Base-by-base conservation (phyloP, 768 basidiomycete genomes). In the Sarcodon aspratus region DNA sequence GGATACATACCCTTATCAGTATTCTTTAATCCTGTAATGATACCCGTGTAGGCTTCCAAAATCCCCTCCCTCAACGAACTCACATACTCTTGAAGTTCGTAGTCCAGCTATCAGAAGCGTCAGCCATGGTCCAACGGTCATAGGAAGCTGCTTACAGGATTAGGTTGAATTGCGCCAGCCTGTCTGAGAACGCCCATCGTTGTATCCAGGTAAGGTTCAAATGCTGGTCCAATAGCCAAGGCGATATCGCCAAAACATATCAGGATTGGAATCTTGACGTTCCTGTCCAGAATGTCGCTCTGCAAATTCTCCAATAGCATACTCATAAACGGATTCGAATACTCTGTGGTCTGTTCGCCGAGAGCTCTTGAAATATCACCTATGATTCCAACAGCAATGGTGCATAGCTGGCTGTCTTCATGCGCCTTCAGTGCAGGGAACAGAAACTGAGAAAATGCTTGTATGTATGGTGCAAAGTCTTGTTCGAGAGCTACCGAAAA, bases 171-270 rank as follows among this genome's bases (percentile, higher is more conserved):
- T 36, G 79, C 72, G 10, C 93, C 93, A 2, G 96, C 96, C 68
- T 98, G 94, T 54, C 79, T 74, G 45, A 99, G 70, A 21, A 99
- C 93, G 15, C 69, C 76, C 88, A 96, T 93, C 7, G 92, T 89
- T 6, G 89, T 89, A 50, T 82, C 80, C 45, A 96, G 71, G 63
- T 86, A 99, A 0, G 91, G 92, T 58, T 86, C 85, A 64, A 97
- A 99, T 7, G 72, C 69, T 10, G 79, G 70, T 1, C 90, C 90
- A 53, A 97, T 84, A 1, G 96, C 93, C 9, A 98, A 73, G 8
- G 94, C 95, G 55, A 99, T 85, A 60, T 99, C 96, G 17, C 95
- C 96, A 58, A 99, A 97, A 66, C 90, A 92, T 10, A 88, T 83
- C 51, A 98, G 66, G 58, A 98, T 89, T n/a, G 87, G 82, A 36